Evolutionary conservation across 202 grass and related monocot genomes (phyloP).

Genomic region (Carex sylvatica): DNA sequence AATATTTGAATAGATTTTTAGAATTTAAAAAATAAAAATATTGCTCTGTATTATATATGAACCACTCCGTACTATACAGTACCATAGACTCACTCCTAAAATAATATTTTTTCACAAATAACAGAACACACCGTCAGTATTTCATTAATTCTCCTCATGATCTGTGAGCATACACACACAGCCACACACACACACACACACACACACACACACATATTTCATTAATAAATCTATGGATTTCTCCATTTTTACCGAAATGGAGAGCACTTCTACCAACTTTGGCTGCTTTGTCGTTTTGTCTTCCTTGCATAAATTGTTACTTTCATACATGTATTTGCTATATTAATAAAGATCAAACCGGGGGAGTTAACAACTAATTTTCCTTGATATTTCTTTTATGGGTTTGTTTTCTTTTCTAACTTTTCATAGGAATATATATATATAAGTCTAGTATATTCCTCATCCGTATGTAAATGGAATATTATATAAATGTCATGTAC

Average conservation of each 20-base stretch:
- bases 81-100: too few relatives aligned
- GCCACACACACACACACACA: too few relatives aligned
- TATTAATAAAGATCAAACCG: not conserved
- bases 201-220: too few relatives aligned
- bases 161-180: too few relatives aligned
- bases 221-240: not conserved
- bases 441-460: not conserved
- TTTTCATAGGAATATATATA: not conserved
- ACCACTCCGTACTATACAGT: too few relatives aligned
- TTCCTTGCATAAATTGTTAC: not conserved
- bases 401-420: not conserved
- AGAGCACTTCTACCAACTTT: not conserved
- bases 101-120: too few relatives aligned
- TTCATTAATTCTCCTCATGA: too few relatives aligned
- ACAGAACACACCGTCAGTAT: too few relatives aligned
- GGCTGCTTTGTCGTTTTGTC: constrained; percentile 8
- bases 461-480: not conserved
- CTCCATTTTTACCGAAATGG: not conserved
- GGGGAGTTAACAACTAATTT: not conserved
- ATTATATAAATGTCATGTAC: not conserved
- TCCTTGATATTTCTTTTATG: not conserved
- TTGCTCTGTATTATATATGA: too few relatives aligned
- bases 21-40: too few relatives aligned
- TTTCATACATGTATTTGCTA: not conserved
- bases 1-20: too few relatives aligned